A percentile compares a stretch with the other conserved stretches of the same genome.
Conservation (phyloP, 2,329 filamentous ascomycete species). For the Venturia pyrina region DNA sequence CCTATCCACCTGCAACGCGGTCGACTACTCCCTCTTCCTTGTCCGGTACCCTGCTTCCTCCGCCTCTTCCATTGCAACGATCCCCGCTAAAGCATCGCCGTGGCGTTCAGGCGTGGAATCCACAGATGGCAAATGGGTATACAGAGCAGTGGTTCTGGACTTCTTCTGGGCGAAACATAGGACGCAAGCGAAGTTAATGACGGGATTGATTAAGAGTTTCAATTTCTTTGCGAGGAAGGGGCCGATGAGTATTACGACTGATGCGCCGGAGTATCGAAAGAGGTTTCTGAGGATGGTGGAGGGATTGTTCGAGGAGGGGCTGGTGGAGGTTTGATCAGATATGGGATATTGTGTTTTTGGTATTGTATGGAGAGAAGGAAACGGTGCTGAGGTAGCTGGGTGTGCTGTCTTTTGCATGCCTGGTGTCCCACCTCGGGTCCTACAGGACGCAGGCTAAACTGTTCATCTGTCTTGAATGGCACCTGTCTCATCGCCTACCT, state of each 20-base stretch:
- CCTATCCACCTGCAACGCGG: conserved; percentile 51
- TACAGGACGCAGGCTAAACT: no score
- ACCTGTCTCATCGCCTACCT: no score
- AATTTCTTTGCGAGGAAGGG: conserved; percentile 55
- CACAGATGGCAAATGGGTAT: conserved; percentile 54
- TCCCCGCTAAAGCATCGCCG: conserved; percentile 18
- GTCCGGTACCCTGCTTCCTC: conserved; percentile 43
- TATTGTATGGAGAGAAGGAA: no score
- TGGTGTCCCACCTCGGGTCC: no score
- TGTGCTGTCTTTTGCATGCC: no score
- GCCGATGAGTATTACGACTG: conserved; percentile 66
- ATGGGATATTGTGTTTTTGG: not conserved
- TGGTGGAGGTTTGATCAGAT: not conserved
- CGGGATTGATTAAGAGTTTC: conserved; percentile 52
- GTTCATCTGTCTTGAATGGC: no score
- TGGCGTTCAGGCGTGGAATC: conserved; percentile 57
- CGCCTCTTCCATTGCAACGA: conserved; percentile 19
- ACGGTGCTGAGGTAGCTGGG: no score
- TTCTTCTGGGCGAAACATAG: conserved; percentile 75
- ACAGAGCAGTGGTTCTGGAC: conserved; percentile 58
- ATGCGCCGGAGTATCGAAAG: conserved; percentile 55
- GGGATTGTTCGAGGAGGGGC: not conserved
- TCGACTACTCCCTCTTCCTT: conserved; percentile 68
- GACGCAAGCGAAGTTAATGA: conserved; percentile 55
- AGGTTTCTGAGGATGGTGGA: conserved; percentile 45